Base-by-base conservation (phyloP, 345 rosid species). In the Physaria fendleri region DNA sequence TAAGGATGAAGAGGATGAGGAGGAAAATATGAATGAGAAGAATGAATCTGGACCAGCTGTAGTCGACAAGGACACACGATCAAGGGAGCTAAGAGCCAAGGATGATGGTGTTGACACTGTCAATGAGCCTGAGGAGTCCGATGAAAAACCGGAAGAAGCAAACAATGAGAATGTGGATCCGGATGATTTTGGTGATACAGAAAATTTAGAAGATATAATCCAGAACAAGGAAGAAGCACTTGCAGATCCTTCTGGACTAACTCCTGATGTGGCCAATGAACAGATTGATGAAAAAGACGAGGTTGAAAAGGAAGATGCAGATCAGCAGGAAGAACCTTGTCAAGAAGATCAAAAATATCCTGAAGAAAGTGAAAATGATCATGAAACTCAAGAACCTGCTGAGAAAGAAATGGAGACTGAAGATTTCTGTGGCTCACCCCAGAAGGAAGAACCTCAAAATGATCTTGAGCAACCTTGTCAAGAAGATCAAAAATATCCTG, bases 51-150 rank as follows among this genome's bases (percentile, higher is more conserved):
- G 94, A 42, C 71, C 89, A 29, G 69, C 94, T n/a, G 79, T 87
- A 40, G 64, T 8, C 40, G 87, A 87, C 28, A 76, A 10, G 25
- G 85, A 85, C 72, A 46, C 67, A 44, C 70, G 70, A 60, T 68
- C 62, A 49, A 78, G 83, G 69, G 97, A 93, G 81, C 79, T 93
- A 28, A 78, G 95, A 76, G 94, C 79, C 50, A 93, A 82, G 85
- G 94, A 89, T 64, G 88, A 89, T 37, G 72, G 62, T 59, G 72
- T 61, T 21, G 66, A 74, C 30, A 34, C 52, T 33, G 52, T 48
- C 13, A 79, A 76, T 60, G 84, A 82, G 58, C 54, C 69, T 35
- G 86, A 65, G 15, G 83, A 84, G 62, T 46, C 62, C 41, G 54
- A 50, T 46, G 82, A 74, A 37, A 79, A 82, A 68, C 78, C 39